phyloP scores from a whole-genome alignment of 305 asterid species.

The Rubia peregrina region DNA sequence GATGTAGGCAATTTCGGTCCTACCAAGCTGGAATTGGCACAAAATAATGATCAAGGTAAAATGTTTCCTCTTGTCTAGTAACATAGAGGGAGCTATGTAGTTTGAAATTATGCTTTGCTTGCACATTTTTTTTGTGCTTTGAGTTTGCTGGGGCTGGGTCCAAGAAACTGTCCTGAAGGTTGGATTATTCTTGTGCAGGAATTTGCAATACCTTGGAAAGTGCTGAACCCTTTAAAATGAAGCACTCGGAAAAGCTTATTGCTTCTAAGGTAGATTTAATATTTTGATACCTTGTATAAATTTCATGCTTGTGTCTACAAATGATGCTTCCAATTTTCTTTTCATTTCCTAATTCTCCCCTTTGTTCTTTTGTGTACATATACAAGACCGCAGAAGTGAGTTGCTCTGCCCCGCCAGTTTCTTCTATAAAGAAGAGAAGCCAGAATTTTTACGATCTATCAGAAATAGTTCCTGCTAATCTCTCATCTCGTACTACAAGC shows the following conservation, averaged over 20 bases:
- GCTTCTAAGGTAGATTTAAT: constrained; percentile 40
- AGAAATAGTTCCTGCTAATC: constrained; percentile 83
- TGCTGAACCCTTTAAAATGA: constrained; percentile 30
- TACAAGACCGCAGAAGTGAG: constrained; percentile 32
- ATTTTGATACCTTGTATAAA: background rate
- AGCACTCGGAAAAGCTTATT: constrained; percentile 36
- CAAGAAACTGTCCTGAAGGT: background rate
- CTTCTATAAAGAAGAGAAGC: constrained; percentile 36
- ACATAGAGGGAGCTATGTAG: background rate
- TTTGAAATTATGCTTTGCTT: background rate
- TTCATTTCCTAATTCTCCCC: constrained; percentile 14
- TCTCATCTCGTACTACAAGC: constrained; percentile 47
- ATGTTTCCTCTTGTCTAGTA: background rate
- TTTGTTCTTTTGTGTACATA: constrained; percentile 17
- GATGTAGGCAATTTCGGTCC: constrained; percentile 49
- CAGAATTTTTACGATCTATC: constrained; percentile 26
- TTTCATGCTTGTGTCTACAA: constrained; percentile 3
- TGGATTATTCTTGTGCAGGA: constrained; percentile 39
- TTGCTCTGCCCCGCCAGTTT: constrained; percentile 29
- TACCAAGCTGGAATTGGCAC: constrained; percentile 48
- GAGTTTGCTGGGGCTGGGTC: constrained; percentile 16
- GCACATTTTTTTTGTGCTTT: background rate
- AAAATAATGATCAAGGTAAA: constrained; percentile 40
- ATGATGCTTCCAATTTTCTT: constrained; percentile 14
- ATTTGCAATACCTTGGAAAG: constrained; percentile 24